These are phyloP conservation scores for Arthrocladium fulminans DNA, from an alignment of 2,329 filamentous ascomycete species.

Conservation along the genomic window DNA sequence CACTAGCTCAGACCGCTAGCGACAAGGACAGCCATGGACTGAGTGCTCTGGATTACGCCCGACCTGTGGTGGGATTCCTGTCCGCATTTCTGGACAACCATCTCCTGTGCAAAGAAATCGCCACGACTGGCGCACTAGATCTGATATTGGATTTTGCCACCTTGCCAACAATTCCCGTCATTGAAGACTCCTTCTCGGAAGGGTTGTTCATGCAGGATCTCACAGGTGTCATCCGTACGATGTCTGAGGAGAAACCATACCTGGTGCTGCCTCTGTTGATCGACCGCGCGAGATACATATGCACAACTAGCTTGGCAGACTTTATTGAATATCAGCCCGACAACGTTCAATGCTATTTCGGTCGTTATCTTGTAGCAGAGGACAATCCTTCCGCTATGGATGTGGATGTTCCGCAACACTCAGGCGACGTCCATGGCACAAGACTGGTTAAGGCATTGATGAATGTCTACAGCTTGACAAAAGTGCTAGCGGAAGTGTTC, in stretches of 20 bases:
- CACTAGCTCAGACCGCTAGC: conserved; percentile 37
- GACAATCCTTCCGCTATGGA: conserved; percentile 11
- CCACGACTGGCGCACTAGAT: conserved; percentile 65
- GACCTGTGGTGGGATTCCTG: conserved; percentile 68
- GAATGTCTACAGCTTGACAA: conserved; percentile 65
- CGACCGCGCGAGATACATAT: conserved; percentile 59
- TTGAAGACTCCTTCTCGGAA: conserved; percentile 31
- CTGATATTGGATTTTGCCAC: conserved; percentile 74
- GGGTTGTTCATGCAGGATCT: conserved; percentile 56
- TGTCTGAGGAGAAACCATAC: conserved; percentile 73
- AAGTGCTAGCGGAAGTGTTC: conserved; percentile 66
- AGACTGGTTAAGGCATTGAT: conserved; percentile 68
- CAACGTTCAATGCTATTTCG: conserved; percentile 55
- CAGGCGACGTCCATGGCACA: conserved; percentile 55
- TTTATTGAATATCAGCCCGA: conserved; percentile 45
- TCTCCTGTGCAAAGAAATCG: conserved; percentile 62
- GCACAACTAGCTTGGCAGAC: conserved; percentile 55
- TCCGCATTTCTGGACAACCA: conserved; percentile 66
- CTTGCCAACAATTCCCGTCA: conserved; percentile 62
- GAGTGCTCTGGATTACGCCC: conserved; percentile 60
- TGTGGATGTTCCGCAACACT: conserved; percentile 23
- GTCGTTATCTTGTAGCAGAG: conserved; percentile 45
- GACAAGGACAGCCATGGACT: conserved; percentile 44
- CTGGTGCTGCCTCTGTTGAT: conserved; percentile 74
- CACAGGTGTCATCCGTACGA: conserved; percentile 62